Conservation (phyloP, 331 rosid species). For the Erythrophleum ivorense region DNA sequence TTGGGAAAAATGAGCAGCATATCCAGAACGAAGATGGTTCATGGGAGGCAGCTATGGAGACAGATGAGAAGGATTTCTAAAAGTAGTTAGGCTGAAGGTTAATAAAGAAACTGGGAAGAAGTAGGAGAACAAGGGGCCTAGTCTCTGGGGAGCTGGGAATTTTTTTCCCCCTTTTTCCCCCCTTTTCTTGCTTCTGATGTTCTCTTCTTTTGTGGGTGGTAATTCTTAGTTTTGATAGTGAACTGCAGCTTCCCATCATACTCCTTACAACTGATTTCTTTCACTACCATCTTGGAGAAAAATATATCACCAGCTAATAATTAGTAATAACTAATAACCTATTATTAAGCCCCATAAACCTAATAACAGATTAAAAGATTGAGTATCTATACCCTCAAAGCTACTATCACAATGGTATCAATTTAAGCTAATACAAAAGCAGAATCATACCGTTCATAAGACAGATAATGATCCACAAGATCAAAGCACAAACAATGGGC, state of each 20-base stretch:
- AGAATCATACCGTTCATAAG: slow-evolving; percentile 86
- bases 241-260: background rate
- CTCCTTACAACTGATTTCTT: background rate
- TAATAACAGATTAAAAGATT: slow-evolving; percentile 16
- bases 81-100: background rate
- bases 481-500: slow-evolving; percentile 90
- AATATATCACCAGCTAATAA: slow-evolving; percentile 1
- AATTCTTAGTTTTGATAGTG: background rate
- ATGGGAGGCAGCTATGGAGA: background rate
- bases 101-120: background rate
- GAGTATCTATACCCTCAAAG: background rate
- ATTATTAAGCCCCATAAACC: background rate
- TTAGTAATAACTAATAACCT: background rate
- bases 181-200: background rate
- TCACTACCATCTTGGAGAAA: background rate
- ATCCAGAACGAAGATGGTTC: background rate
- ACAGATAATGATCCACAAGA: slow-evolving; percentile 84
- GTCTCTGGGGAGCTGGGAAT: background rate
- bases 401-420: background rate
- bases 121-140: background rate
- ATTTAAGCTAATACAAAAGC: slow-evolving; percentile 36
- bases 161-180: too few relatives aligned
- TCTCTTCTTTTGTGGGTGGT: background rate
- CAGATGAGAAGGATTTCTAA: background rate
- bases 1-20: background rate